A percentile compares a stretch with the other conserved stretches of the same genome.
These are phyloP conservation scores for Verticillium dahliae DNA, from an alignment of 2,329 filamentous ascomycete genomes.

Conservation along the genomic window DNA sequence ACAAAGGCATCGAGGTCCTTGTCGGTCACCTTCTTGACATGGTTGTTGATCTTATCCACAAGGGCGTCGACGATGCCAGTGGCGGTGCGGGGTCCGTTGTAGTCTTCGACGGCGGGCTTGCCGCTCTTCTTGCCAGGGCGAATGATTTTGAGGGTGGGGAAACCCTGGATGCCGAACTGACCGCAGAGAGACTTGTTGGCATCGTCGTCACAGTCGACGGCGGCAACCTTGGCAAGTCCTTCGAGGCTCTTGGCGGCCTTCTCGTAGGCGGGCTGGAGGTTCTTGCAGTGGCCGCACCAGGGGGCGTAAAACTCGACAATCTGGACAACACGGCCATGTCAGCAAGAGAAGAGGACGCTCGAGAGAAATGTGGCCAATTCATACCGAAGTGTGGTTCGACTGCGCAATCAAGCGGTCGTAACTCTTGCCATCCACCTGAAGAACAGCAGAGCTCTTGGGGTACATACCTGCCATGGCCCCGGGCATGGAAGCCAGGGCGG, in stretches of 20 bases:
- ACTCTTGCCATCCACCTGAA: constrained; percentile 72
- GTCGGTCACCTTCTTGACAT: constrained; percentile 75
- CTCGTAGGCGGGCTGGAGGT: constrained; percentile 91
- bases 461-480: constrained; percentile 69
- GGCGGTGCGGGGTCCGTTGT: constrained; percentile 76
- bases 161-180: constrained; percentile 82
- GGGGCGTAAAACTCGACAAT: constrained; percentile 87
- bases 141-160: constrained; percentile 93
- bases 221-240: constrained; percentile 91
- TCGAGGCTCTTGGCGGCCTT: constrained; percentile 84
- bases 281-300: constrained; percentile 97
- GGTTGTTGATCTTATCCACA: constrained; percentile 82
- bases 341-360: background rate
- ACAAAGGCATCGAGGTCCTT: constrained; percentile 74
- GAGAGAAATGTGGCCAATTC: background rate
- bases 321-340: constrained; percentile 22
- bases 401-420: constrained; percentile 79
- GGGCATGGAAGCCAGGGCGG: constrained; percentile 59
- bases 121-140: constrained; percentile 80
- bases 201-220: constrained; percentile 92
- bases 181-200: constrained; percentile 84
- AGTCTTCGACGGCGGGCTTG: constrained; percentile 84
- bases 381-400: constrained; percentile 86
- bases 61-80: constrained; percentile 84
- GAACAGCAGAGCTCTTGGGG: constrained; percentile 76